Percentiles rank a stretch among this genome's conserved stretches.
Evolutionary conservation across 306 rosid genomes (phyloP).

Genomic region (Quercus aquifolioides): DNA sequence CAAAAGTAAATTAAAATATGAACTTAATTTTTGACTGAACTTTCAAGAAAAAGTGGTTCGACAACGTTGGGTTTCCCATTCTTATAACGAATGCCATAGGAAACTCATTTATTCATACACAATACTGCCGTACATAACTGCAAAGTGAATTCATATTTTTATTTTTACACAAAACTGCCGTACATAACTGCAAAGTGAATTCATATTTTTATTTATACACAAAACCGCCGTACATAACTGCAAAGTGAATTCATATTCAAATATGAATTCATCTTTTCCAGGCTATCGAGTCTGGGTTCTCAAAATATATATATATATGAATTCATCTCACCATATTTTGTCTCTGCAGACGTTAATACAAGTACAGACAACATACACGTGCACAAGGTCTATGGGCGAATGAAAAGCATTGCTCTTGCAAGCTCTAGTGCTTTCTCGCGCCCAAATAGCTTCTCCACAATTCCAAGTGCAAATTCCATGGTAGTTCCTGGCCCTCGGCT

Average conservation of each 20-base stretch:
- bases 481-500: constrained; percentile 91
- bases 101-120: constrained; percentile 33
- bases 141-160: constrained; percentile 17
- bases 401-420: constrained; percentile 49
- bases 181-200: constrained; percentile 3
- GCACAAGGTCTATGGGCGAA: constrained; percentile 21
- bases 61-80: too few species aligned
- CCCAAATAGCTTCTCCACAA: constrained; percentile 81
- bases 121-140: background rate
- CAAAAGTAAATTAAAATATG: too few species aligned
- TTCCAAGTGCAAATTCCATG: constrained; percentile 68
- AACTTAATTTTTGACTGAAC: too few species aligned
- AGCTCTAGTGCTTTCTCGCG: constrained; percentile 52
- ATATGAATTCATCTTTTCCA: too few species aligned
- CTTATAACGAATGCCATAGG: too few species aligned
- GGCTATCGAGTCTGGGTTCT: too few species aligned
- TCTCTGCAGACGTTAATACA: background rate
- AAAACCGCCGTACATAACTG: constrained; percentile 1
- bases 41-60: too few species aligned
- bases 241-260: constrained; percentile 7
- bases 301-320: background rate
- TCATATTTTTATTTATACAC: constrained; percentile 33
- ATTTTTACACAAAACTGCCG: constrained; percentile 28
- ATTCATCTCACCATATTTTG: background rate
- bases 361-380: background rate